Evolutionary conservation across 495 filamentous ascomycete species (phyloP), one percentile per base, ranked within the genome.

Genomic region (Podospora didyma): DNA sequence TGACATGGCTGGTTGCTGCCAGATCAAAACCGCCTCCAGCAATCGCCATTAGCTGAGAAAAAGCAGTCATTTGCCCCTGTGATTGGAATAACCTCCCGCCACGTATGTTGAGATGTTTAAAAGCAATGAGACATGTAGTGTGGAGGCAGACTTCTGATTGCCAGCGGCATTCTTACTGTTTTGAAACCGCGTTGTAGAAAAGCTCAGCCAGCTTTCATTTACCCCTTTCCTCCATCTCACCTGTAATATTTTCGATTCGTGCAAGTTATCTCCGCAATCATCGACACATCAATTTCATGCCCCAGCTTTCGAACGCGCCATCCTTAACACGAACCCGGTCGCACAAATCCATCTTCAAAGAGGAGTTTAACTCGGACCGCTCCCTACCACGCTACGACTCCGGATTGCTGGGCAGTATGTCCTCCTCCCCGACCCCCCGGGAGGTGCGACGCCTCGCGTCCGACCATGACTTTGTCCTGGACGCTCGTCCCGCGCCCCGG

Each of bases 381-480:
- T 24, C 63, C 2, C n/a, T 53, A 11, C 56, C 63, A 11, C 34
- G 28, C 24, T 26, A 52, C 42, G 23, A 12, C 52, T 45, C 53
- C 49, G 54, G 37, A 3, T 6, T 49, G 48, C 44, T 51, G 14
- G 48, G 17, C 50, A 51, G 45, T 52, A 64, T 63, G 64, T 24
- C 42, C 14, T 49, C 37, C n/a, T 42, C 58, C 2, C 62, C 62
- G 0, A 70, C 67, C 2, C 62, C 65, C 1, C 31, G 65, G 37
- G 62, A 66, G 42, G 26, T 70, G 19, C 52, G 62, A 6, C 62
- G 65, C 5, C 57, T 68, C 34, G 67, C 67, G 3, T 66, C 67
- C 0, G 62, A 68, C 28, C 67, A 70, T 42, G 58, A 66, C 22
- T 70, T 66, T 34, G 63, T 70, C 24, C 49, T 61, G 1, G 59